Percentiles rank a stretch among this genome's conserved stretches.
Evolutionary conservation across 1,284 basidiomycete species (phyloP).

Genomic region (Calocybe gambosa): DNA sequence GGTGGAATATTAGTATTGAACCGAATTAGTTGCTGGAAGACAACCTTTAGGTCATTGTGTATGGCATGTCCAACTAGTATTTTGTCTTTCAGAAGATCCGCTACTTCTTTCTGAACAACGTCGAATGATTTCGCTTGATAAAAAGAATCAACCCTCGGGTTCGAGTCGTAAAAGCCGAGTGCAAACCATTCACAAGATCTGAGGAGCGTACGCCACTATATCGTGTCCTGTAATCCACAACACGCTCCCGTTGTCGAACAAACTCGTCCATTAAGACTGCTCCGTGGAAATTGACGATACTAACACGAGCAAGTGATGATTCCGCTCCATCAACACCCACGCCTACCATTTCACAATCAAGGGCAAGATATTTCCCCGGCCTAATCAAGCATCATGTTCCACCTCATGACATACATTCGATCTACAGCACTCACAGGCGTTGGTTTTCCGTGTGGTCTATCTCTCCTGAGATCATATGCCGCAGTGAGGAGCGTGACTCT

Average conservation of each 20-base stretch:
- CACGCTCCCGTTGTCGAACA: constrained; percentile 81
- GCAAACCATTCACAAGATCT: constrained; percentile 69
- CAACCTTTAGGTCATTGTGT: constrained; percentile 84
- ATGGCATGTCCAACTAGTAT: constrained; percentile 94
- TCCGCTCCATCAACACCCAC: constrained; percentile 78
- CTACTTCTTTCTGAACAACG: constrained; percentile 77
- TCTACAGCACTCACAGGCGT: constrained; percentile 34
- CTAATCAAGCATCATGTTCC: constrained; percentile 28
- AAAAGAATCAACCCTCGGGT: background rate
- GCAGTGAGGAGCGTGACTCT: constrained; percentile 41
- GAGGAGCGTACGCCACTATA: constrained; percentile 80
- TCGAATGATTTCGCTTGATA: constrained; percentile 68
- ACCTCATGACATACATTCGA: constrained; percentile 1
- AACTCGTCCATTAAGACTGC: constrained; percentile 79
- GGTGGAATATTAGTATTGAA: background rate
- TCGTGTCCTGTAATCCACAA: constrained; percentile 92
- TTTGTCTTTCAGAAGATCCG: constrained; percentile 72
- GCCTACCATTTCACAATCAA: constrained; percentile 99
- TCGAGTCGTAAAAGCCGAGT: background rate
- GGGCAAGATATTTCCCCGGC: constrained; percentile 73
- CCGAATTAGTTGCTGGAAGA: background rate
- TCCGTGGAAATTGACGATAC: constrained; percentile 89
- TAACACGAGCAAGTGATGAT: constrained; percentile 86
- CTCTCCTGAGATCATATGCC: constrained; percentile 48
- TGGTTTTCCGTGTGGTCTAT: constrained; percentile 36